Evolutionary conservation across 441 rosid species (phyloP).

Genomic region (Croton setiger): DNA sequence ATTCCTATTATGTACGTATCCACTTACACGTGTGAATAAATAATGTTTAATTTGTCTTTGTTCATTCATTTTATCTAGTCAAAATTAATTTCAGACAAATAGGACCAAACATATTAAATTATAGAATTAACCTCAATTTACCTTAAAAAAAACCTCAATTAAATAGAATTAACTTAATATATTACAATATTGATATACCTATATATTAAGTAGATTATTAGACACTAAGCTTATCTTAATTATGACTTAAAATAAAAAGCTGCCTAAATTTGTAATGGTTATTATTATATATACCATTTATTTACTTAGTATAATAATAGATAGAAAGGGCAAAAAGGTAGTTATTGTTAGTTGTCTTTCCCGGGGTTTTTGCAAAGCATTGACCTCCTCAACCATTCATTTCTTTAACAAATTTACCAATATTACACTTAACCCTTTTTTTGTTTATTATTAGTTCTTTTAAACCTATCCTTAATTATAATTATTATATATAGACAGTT

Average conservation of each 20-base stretch:
- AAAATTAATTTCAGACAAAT: too few relatives aligned
- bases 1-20: too few relatives aligned
- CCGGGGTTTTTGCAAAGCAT: slow-evolving; percentile 22
- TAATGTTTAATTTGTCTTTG: too few relatives aligned
- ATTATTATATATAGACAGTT: not conserved
- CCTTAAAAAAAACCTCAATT: too few relatives aligned
- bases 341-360: slow-evolving; percentile 23
- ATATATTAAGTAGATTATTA: too few relatives aligned
- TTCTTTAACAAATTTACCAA: slow-evolving; percentile 15
- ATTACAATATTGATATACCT: too few relatives aligned
- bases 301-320: not conserved
- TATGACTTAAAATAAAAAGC: not conserved
- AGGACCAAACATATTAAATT: too few relatives aligned
- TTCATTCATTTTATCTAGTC: too few relatives aligned
- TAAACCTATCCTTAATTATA: not conserved
- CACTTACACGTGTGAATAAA: too few relatives aligned
- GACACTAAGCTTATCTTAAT: too few relatives aligned
- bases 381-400: slow-evolving; percentile 24
- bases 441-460: not conserved
- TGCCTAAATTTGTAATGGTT: not conserved
- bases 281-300: not conserved
- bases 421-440: not conserved
- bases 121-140: too few relatives aligned
- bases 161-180: not conserved
- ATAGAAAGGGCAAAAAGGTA: not conserved